Evolutionary conservation across 2,329 filamentous ascomycete genomes (phyloP).

Genomic region (Myriosclerotinia duriaeana): DNA sequence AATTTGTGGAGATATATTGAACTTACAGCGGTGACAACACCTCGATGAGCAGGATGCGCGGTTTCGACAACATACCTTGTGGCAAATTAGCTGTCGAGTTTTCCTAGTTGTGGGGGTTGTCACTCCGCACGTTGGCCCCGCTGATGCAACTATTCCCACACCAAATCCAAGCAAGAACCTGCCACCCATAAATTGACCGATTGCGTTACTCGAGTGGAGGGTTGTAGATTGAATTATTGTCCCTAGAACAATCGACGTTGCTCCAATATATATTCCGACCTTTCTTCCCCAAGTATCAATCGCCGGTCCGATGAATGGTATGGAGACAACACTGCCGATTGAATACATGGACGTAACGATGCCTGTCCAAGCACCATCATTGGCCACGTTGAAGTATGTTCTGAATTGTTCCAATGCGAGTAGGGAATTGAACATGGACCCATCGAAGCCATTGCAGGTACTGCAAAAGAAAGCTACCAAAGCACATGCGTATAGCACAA

Average conservation of each 20-base stretch:
- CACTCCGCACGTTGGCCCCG: conserved; percentile 49
- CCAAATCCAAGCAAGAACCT: conserved; percentile 61
- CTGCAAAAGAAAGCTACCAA: conserved; percentile 50
- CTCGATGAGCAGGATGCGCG: conserved; percentile 46
- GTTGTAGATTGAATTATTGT: conserved; percentile 46
- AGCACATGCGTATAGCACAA: conserved; percentile 47
- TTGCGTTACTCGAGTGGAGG: conserved; percentile 35
- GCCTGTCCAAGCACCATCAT: conserved; percentile 49
- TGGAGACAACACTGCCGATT: conserved; percentile 49
- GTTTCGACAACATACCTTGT: conserved; percentile 11
- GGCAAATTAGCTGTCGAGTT: not conserved
- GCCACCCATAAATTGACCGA: conserved; percentile 51
- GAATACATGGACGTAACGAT: conserved; percentile 53
- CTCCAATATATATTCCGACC: conserved; percentile 48
- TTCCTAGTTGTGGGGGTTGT: not conserved
- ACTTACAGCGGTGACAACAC: conserved; percentile 41
- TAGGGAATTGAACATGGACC: conserved; percentile 50
- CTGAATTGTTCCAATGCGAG: conserved; percentile 46
- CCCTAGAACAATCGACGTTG: conserved; percentile 46
- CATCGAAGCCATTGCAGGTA: conserved; percentile 53
- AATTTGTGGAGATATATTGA: not conserved
- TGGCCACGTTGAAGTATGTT: conserved; percentile 43
- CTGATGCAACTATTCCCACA: conserved; percentile 47
- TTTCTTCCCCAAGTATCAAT: conserved; percentile 50
- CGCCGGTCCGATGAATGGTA: conserved; percentile 48